Base-by-base conservation (phyloP, 1,284 basidiomycete species). In the Fomitopsis betulina region DNA sequence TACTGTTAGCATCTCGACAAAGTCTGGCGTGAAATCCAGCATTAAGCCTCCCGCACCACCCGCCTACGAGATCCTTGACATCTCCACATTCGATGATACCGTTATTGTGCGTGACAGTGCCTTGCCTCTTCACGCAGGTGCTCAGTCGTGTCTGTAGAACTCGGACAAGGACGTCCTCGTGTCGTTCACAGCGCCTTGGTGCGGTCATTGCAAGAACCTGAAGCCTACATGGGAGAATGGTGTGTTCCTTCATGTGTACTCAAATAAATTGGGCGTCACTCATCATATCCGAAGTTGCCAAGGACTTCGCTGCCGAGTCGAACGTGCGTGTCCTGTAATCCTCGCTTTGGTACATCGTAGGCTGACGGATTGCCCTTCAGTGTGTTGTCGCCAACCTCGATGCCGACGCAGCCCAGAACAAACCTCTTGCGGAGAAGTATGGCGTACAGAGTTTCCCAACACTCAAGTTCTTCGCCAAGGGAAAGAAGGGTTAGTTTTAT, bases 401-500 rank as follows among this genome's bases (percentile, higher is more conserved):
- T 73, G 94, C 91, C 30, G 94, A 98, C 70, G 89, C 90, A 54
- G 81, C 85, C 60, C 79, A 80, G 67, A 96, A 97, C 81, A 82
- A 83, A 66, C 83, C 81, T 27, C 75, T 98, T 58, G 87, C 89
- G n/a, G 66, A 74, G 52, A 83, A 85, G 67, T 95, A 94, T 70
- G 89, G 80, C 13, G 81, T 97, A 60, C 72, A 75, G 40, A 83
- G 85, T 60, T 91, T 84, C 86, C 96, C 96, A 0, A 98, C 95
- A 17, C 86, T 99, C 78, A 95, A 93, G 73, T 97, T 96, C 81
- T 98, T 96, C 86, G 82, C 92, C 67, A 88, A 88, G 70, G 92
- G 80, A 61, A 60, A 63, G 43, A 69, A 72, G 51, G 63, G 65
- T 66, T 45, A 25, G 60, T 37, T 38, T 13, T 9, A 4, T 12